phyloP scores from a whole-genome alignment of 805 yeast species.

The Lipomyces kockii region DNA sequence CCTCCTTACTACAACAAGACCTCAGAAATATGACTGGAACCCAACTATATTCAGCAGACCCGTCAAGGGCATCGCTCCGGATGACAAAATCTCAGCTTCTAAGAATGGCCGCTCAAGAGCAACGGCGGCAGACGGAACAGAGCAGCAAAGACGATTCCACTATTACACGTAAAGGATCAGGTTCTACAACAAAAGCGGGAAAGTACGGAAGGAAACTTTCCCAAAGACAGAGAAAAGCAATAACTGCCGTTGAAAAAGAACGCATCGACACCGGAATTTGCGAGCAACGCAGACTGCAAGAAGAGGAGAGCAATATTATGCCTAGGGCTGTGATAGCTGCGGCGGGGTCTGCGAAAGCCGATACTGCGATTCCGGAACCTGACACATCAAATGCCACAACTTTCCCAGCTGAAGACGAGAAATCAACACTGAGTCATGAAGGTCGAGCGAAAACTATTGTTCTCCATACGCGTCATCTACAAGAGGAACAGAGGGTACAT shows the following conservation, averaged over 20 bases:
- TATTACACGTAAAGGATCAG: not conserved
- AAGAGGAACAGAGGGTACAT: not conserved
- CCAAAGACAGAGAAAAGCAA: not conserved
- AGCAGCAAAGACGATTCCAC: not conserved
- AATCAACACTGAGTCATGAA: not conserved
- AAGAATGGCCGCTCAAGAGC: not conserved
- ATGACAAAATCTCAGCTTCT: not conserved
- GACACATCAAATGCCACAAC: not conserved
- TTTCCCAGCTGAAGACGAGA: not conserved
- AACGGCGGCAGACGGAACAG: not conserved
- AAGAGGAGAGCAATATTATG: not conserved
- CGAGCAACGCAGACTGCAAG: not conserved
- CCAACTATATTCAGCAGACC: not conserved
- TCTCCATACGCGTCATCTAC: not conserved
- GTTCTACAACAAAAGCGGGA: not conserved
- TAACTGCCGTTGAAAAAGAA: not conserved
- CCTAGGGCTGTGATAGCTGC: not conserved
- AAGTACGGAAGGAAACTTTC: not conserved
- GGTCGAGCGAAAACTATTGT: not conserved
- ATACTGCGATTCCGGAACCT: not conserved
- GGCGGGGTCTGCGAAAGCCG: not conserved
- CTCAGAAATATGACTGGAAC: not conserved
- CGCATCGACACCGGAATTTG: not conserved
- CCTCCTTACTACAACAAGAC: not conserved
- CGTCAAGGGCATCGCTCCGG: not conserved